Conservation (phyloP, 108 stramenopile genomes). For the Discostella pseudostelligera region DNA sequence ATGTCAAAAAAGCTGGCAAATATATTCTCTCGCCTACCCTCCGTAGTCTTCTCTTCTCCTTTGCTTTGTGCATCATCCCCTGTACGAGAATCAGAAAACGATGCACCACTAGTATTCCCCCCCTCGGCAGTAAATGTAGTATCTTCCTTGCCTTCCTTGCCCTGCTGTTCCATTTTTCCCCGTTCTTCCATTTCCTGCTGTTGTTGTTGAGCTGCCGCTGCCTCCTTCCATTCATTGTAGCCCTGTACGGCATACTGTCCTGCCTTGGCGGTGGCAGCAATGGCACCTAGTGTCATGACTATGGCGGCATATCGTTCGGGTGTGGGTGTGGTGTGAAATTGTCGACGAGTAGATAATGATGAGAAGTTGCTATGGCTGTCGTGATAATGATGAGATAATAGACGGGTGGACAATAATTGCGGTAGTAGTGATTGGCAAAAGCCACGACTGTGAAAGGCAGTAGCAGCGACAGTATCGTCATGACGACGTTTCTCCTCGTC, state of each 20-base stretch:
- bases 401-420: too few species aligned
- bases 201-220: slow-evolving; percentile 35
- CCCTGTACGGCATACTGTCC: slow-evolving; percentile 68
- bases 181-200: slow-evolving; percentile 40
- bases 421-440: too few species aligned
- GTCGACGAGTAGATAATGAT: slow-evolving; percentile 14
- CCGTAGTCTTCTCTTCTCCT: slow-evolving; percentile 10
- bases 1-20: slow-evolving; percentile 82
- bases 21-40: slow-evolving; percentile 67
- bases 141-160: background rate
- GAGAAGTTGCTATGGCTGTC: background rate
- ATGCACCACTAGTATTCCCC: background rate
- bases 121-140: slow-evolving; percentile 1
- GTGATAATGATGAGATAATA: background rate
- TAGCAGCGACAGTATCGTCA: too few species aligned
- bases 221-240: slow-evolving; percentile 65
- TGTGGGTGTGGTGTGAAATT: slow-evolving; percentile 41
- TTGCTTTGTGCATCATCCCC: background rate
- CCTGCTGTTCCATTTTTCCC: slow-evolving; percentile 12
- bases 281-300: slow-evolving; percentile 64
- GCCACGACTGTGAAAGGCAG: too few species aligned
- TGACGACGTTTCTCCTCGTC: too few species aligned
- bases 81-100: background rate
- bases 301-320: slow-evolving; percentile 55
- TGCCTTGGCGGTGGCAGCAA: slow-evolving; percentile 76